Conservation (phyloP, 306 rosid genomes). For the Echinosophora koreensis region DNA sequence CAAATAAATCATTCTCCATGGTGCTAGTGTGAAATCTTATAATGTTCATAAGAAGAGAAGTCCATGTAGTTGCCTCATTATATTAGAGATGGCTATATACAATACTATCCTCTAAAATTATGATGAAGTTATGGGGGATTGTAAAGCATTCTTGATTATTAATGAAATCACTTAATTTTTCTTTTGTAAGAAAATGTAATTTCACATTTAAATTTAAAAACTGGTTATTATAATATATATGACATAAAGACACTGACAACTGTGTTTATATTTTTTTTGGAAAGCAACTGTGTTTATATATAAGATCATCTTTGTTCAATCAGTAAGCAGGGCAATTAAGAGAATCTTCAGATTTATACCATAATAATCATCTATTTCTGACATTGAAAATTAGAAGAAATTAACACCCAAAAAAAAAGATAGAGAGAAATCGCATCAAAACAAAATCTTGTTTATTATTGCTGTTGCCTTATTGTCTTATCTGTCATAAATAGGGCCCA, state of each 20-base stretch:
- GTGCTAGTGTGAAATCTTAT: background rate
- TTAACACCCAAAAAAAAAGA: background rate
- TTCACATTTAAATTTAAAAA: background rate
- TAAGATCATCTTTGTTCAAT: background rate
- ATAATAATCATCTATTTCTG: background rate
- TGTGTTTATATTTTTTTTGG: no score
- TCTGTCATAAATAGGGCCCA: constrained; percentile 36
- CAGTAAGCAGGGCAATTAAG: background rate
- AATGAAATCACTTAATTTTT: no score
- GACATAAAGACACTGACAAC: background rate
- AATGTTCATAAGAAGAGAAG: no score
- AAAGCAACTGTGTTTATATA: background rate
- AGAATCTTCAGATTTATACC: constrained; percentile 11
- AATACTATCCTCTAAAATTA: no score
- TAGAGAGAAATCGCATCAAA: background rate
- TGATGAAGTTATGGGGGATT: no score
- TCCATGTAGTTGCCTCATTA: no score
- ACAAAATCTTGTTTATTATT: constrained; percentile 13
- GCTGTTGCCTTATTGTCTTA: constrained; percentile 27
- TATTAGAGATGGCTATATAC: no score
- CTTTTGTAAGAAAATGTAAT: no score
- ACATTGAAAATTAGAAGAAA: background rate
- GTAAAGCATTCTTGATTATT: no score
- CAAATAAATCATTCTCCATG: background rate
- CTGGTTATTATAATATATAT: background rate